Evolutionary conservation across 352 stramenopile species (phyloP).

Genomic region (Phytopythium litorale): DNA sequence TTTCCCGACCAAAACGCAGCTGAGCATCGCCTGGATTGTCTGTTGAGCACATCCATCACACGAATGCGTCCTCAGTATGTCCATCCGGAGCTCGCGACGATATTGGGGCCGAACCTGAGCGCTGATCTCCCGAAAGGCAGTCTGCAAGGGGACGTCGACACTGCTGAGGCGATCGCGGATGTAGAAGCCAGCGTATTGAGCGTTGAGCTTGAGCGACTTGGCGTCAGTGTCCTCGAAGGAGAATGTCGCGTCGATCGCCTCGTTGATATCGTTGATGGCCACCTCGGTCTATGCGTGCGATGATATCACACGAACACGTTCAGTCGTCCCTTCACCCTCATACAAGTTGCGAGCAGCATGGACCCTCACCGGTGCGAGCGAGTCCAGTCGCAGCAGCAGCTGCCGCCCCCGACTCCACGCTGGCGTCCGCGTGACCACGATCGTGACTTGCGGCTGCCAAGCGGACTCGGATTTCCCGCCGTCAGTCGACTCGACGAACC

Average conservation of each 20-base stretch:
- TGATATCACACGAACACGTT: background rate
- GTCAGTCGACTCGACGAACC: background rate
- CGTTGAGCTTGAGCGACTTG: slow-evolving; percentile 15
- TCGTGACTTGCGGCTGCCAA: slow-evolving; percentile 11
- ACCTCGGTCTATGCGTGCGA: background rate
- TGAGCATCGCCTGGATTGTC: slow-evolving; percentile 47
- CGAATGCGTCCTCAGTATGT: background rate
- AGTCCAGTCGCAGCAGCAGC: slow-evolving; percentile 24
- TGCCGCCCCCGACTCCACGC: slow-evolving; percentile 19
- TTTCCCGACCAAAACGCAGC: slow-evolving; percentile 40
- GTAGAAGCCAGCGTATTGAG: slow-evolving; percentile 34
- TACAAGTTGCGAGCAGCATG: background rate
- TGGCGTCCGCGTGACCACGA: slow-evolving; percentile 15
- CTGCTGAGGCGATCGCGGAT: slow-evolving; percentile 12
- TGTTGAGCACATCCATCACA: slow-evolving; percentile 14
- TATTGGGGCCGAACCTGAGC: slow-evolving; percentile 25
- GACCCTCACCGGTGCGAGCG: slow-evolving; percentile 10
- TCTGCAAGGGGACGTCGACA: slow-evolving; percentile 24
- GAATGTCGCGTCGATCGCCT: background rate
- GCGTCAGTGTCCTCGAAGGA: too few species aligned
- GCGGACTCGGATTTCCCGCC: background rate
- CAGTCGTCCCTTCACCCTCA: background rate
- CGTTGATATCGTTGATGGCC: background rate
- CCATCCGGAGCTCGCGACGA: background rate
- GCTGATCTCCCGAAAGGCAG: slow-evolving; percentile 51